Evolutionary conservation across 768 basidiomycete genomes (phyloP).

Genomic region (Leccinum pellstonianum): DNA sequence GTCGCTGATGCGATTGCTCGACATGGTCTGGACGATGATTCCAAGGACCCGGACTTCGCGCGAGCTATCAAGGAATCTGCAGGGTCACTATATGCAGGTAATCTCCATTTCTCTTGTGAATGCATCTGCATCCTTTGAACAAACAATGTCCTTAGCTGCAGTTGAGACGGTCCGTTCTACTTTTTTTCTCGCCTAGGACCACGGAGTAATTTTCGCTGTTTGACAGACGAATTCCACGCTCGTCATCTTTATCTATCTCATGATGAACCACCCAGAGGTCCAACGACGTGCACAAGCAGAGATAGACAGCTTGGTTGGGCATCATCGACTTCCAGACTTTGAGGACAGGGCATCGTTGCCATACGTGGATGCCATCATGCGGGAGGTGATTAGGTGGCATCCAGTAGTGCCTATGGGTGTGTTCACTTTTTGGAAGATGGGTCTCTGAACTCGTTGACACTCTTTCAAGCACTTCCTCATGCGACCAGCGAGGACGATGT

Average conservation of each 20-base stretch:
- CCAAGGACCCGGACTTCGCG: neutral
- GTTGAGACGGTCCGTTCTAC: neutral
- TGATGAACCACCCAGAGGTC: neutral
- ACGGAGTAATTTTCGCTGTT: neutral
- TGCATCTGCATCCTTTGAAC: neutral
- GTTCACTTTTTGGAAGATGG: neutral
- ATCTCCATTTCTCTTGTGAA: neutral
- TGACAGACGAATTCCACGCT: neutral
- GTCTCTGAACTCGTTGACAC: neutral
- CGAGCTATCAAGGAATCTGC: neutral
- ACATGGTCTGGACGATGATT: neutral
- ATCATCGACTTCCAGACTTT: neutral
- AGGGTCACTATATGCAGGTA: conserved; percentile 20
- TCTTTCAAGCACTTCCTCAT: neutral
- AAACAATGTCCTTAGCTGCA: neutral
- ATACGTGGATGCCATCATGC: neutral
- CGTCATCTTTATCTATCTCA: neutral
- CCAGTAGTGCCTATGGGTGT: neutral
- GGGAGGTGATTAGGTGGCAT: neutral
- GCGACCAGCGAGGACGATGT: neutral
- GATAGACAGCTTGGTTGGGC: neutral
- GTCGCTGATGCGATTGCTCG: neutral
- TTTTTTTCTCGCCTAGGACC: neutral
- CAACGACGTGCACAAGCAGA: neutral
- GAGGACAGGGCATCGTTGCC: neutral